Evolutionary conservation across 768 basidiomycete species (phyloP), one percentile per base, ranked within the genome.

Genomic region (Mycena albidolilacea): DNA sequence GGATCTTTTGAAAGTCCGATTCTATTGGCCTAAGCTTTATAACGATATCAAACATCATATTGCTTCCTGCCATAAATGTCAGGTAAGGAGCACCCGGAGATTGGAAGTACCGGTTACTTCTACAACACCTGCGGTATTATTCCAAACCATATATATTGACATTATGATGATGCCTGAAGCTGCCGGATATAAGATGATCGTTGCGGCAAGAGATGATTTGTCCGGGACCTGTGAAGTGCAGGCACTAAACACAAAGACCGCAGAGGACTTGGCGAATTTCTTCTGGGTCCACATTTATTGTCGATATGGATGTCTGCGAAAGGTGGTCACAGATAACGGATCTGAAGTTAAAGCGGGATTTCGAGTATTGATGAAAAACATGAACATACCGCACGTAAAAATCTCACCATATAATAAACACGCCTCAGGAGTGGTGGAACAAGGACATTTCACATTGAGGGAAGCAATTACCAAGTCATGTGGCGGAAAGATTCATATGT

Each of bases 1-100:
- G n/a, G n/a, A n/a, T n/a, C n/a, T n/a, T n/a, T n/a, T n/a, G n/a
- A n/a, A n/a, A n/a, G n/a, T n/a, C n/a, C n/a, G n/a, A n/a, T n/a
- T n/a, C n/a, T n/a, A n/a, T n/a, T n/a, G n/a, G n/a, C n/a, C n/a
- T n/a, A n/a, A n/a, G n/a, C n/a, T n/a, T n/a, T n/a, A n/a, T n/a
- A n/a, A n/a, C n/a, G n/a, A n/a, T n/a, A n/a, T n/a, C n/a, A n/a
- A n/a, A n/a, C n/a, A n/a, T n/a, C n/a, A n/a, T n/a, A n/a, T n/a
- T n/a, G n/a, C n/a, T n/a, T n/a, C n/a, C 0, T 83, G 81, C 54
- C 75, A 79, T 21, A 17, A 66, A 7, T 83, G 82, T n/a, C 82
- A 82, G 30, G 30, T 30, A 30, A 30, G 30, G 30, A 30, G 30
- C 30, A 30, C 30, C 30, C 30, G 30, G 30, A 30, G 30, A 30